A percentile compares a stretch with the other conserved stretches of the same genome.
Conservation (phyloP, 176 grass and related monocot species). For the Zizania latifolia region DNA sequence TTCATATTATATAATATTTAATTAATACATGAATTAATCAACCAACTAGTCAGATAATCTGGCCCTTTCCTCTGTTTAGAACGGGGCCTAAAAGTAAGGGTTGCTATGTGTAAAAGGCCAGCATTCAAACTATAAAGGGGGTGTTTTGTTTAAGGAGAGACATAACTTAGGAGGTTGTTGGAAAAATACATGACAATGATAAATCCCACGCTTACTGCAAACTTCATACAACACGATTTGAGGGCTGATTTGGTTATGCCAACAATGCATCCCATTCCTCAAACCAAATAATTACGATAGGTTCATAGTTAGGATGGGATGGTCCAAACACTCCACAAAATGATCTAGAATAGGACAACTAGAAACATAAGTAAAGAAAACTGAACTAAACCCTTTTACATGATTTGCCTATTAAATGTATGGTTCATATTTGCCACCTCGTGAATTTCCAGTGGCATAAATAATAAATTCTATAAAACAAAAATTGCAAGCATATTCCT, state of each 20-base stretch:
- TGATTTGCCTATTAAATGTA: background rate
- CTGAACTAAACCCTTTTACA: background rate
- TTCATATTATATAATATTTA: too few relatives aligned
- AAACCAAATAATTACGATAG: background rate
- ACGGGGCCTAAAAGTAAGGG: background rate
- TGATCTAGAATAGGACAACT: background rate
- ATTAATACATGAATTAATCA: too few relatives aligned
- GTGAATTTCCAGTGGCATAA: background rate
- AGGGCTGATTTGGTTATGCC: background rate
- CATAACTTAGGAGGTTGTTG: background rate
- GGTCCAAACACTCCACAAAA: background rate
- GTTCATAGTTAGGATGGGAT: background rate
- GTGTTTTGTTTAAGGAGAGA: background rate
- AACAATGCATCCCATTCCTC: background rate
- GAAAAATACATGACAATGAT: background rate
- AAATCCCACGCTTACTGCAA: background rate
- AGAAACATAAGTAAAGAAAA: background rate
- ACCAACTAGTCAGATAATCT: too few relatives aligned
- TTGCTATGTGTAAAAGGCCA: background rate
- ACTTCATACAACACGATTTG: background rate
- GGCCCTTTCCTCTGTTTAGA: too few relatives aligned
- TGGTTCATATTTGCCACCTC: background rate
- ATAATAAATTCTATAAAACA: background rate
- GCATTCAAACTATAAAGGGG: background rate
- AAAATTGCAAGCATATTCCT: background rate